Evolutionary conservation across 805 yeast species (phyloP).

Genomic region (Candida incommunis): DNA sequence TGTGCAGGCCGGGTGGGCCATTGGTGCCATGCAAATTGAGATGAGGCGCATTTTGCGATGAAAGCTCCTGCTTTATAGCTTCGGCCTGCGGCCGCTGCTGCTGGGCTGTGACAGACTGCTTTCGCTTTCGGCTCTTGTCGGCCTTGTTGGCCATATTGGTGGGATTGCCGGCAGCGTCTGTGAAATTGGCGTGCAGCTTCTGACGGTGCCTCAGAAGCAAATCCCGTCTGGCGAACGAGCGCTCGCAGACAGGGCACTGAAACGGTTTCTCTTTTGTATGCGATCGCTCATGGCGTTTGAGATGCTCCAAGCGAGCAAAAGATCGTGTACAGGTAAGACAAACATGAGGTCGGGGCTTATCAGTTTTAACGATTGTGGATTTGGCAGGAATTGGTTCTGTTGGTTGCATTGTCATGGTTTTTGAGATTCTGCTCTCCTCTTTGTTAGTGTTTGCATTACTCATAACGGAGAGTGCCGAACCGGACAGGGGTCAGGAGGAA

Average conservation of each 20-base stretch:
- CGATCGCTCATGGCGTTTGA: conserved; percentile 84
- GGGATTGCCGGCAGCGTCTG: conserved; percentile 9
- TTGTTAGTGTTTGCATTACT: neutral
- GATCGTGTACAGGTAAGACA: conserved; percentile 88
- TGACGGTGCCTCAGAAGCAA: conserved; percentile 78
- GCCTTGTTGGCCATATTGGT: neutral
- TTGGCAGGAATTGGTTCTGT: conserved; percentile 73
- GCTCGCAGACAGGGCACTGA: conserved; percentile 91
- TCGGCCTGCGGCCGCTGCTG: too few relatives aligned
- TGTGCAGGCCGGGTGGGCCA: neutral
- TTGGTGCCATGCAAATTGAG: neutral
- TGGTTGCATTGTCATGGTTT: conserved; percentile 1
- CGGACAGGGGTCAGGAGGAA: neutral
- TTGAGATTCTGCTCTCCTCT: neutral
- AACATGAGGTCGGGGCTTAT: conserved; percentile 86
- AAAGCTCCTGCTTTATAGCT: too few relatives aligned
- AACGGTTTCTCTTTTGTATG: conserved; percentile 95
- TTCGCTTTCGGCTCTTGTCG: neutral
- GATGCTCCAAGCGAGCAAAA: conserved; percentile 88
- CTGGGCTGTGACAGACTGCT: neutral
- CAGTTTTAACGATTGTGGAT: conserved; percentile 71
- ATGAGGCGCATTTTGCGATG: neutral
- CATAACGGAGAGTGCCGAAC: neutral
- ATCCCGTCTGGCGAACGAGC: conserved; percentile 81
- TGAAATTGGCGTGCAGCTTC: conserved; percentile 50